Percentiles rank a stretch among this genome's conserved stretches.
Evolutionary conservation across 2,329 filamentous ascomycete genomes (phyloP).

Genomic region (Zymoseptoria ardabiliae): DNA sequence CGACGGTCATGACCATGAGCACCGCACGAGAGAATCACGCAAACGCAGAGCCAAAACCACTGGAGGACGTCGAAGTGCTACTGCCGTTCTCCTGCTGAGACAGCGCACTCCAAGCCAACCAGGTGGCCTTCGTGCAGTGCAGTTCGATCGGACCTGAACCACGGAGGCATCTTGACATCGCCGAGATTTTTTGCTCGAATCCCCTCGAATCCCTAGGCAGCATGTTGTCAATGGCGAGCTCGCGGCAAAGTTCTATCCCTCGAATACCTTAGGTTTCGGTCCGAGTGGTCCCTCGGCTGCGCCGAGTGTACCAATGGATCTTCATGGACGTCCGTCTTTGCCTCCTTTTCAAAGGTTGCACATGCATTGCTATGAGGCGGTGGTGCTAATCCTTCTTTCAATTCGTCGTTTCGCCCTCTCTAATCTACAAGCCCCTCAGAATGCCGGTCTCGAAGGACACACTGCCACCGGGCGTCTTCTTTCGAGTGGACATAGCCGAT

Average conservation of each 20-base stretch:
- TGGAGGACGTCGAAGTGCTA: background rate
- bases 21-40: too few species aligned
- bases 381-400: too few species aligned
- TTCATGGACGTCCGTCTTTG: background rate
- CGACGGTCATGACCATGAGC: background rate
- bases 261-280: background rate
- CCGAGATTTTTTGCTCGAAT: background rate
- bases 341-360: background rate
- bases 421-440: background rate
- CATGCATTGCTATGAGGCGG: background rate
- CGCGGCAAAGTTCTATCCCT: background rate
- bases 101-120: background rate
- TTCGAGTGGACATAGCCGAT: background rate
- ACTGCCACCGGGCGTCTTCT: slow-evolving; percentile 1
- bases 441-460: background rate
- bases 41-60: background rate
- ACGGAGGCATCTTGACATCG: background rate
- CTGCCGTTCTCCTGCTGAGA: background rate
- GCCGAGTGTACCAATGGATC: too few species aligned
- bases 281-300: background rate
- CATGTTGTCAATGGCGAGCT: background rate
- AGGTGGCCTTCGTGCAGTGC: background rate
- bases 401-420: background rate
- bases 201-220: too few species aligned
- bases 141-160: background rate